These are phyloP conservation scores for Trichoderma sp. DNA, from an alignment of 2,329 filamentous ascomycete genomes.

Conservation along the genomic window DNA sequence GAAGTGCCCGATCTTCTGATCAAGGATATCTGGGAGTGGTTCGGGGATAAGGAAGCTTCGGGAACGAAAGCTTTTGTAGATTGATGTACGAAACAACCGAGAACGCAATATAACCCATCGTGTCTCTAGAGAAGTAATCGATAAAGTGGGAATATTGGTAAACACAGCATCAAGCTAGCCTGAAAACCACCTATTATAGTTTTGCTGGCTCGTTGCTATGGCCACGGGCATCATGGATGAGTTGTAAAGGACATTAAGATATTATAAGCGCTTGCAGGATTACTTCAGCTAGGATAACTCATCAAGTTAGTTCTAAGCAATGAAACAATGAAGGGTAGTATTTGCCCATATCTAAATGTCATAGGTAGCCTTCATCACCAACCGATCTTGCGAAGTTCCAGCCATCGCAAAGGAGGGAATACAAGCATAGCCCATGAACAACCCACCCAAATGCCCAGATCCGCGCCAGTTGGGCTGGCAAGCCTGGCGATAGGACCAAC, in stretches of 20 bases:
- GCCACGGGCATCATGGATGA: too few species aligned
- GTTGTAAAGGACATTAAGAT: too few species aligned
- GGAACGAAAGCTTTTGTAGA: background rate
- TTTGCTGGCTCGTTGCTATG: too few species aligned
- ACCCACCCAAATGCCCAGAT: conserved; percentile 56
- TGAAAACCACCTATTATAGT: too few species aligned
- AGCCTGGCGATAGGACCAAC: conserved; percentile 54
- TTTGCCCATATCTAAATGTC: too few species aligned
- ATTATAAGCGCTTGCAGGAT: too few species aligned
- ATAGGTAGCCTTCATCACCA: conserved; percentile 21
- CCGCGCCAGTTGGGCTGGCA: conserved; percentile 43
- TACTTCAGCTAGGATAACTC: too few species aligned
- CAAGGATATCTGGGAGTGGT: background rate
- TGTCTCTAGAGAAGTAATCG: too few species aligned
- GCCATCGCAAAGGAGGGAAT: conserved; percentile 28
- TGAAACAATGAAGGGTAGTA: too few species aligned
- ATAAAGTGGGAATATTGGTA: too few species aligned
- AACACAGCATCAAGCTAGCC: too few species aligned
- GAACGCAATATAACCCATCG: background rate
- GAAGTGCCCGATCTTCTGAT: background rate
- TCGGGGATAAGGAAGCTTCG: background rate
- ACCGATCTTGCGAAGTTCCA: conserved; percentile 30
- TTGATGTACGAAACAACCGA: background rate
- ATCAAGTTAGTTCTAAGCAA: too few species aligned
- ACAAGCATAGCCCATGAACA: conserved; percentile 58